Evolutionary conservation across 2,329 filamentous ascomycete species (phyloP).

Genomic region (Penicillium sp.): DNA sequence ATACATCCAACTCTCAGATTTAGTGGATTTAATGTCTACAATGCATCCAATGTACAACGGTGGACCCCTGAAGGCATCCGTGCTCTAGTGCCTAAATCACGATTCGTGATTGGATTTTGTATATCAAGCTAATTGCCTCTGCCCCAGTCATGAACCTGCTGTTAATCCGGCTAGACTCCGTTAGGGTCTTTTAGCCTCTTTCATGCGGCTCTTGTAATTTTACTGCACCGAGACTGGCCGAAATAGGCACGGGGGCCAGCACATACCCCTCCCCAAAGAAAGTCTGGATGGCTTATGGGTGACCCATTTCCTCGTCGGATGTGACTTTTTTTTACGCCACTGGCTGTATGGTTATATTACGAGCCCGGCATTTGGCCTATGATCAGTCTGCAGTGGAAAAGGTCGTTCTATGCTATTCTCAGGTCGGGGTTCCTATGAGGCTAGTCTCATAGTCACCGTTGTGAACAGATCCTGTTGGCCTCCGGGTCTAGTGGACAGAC

Average conservation of each 20-base stretch:
- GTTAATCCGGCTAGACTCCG: conserved; percentile 3
- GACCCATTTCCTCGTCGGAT: background rate
- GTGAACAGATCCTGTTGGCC: background rate
- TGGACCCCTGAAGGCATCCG: background rate
- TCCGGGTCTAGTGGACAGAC: background rate
- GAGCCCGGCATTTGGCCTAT: background rate
- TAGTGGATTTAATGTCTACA: background rate
- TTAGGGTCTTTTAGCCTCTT: conserved; percentile 9
- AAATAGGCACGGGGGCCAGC: background rate
- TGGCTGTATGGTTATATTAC: background rate
- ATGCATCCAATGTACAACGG: background rate
- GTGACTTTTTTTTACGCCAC: background rate
- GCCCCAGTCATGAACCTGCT: conserved; percentile 8
- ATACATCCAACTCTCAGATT: background rate
- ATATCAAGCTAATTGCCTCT: background rate
- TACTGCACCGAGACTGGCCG: conserved; percentile 1
- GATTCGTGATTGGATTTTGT: conserved; percentile 1
- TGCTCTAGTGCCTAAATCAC: background rate
- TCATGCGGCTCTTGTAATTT: conserved; percentile 21
- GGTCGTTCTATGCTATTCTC: no score
- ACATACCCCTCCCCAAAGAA: background rate
- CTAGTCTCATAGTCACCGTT: background rate
- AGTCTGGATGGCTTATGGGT: background rate
- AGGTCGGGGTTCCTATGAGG: background rate
- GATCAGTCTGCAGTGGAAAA: background rate